Evolutionary conservation across 2,329 filamentous ascomycete species (phyloP), one percentile per base, ranked within the genome.

Genomic region (Fusarium lateritium): DNA sequence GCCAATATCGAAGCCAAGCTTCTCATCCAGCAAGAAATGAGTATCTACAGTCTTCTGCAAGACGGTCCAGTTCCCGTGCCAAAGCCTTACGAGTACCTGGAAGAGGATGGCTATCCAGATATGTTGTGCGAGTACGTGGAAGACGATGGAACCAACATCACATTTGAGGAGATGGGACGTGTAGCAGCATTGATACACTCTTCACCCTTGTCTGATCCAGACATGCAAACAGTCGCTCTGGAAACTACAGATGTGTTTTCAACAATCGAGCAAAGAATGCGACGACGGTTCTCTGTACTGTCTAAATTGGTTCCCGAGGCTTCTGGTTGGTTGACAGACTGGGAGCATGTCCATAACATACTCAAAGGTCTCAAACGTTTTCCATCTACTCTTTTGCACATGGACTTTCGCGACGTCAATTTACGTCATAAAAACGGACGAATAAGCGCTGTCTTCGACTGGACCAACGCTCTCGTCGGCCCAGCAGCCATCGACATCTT

Each of bases 381-480:
- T 5, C 39, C 44, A 3, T n/a, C 39, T 11, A 38, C 51, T 19
- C 50, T 63, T 19, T 22, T 64, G 0, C 61, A 64, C 8, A 64
- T 63, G 59, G 59, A 64, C 44, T 64, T 63, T 44, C 61, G 61
- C 22, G 28, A 63, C 0, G 61, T 64, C 34, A 64, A 64, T 9
- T 50, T 63, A 0, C 58, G 61, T 2, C 59, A 46, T 2, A 38
- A 5, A 0, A 2, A 64, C 7, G 44, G 44, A 6, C 7, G 5
- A n/a, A 64, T 58, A 26, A 64, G 22, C 7, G 61, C 59, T 1
- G 61, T 64, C 1, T 46, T 64, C 2, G 61, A 64, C 17, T 64
- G 61, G 61, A 64, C 61, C 0, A 64, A 64, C 7, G n/a, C 61
- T 1, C 61, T 64, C 6, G 6, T 64, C 13, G 59, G 59, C 0